A percentile compares a stretch with the other conserved stretches of the same genome.
These are phyloP conservation scores for Hordeum pubiflorum DNA, from an alignment of 202 grass and related monocot species.

Conservation along the genomic window DNA sequence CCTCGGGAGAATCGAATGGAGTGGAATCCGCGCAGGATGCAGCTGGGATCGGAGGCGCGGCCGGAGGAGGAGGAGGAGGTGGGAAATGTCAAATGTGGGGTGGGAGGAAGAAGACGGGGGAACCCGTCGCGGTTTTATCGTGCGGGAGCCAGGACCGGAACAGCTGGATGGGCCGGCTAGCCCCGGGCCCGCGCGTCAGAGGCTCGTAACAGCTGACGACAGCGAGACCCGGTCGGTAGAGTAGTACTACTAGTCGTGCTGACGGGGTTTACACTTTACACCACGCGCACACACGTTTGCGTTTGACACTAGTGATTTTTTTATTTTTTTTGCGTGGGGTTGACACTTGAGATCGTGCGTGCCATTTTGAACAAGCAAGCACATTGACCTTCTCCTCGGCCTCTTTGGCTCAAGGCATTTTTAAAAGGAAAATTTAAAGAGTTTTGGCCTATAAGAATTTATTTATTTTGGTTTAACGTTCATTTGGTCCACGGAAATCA, in stretches of 20 bases:
- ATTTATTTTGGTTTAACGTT: too few species aligned
- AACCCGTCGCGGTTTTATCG: neutral
- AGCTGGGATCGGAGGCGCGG: neutral
- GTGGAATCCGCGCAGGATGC: neutral
- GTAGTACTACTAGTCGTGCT: neutral
- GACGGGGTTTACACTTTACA: neutral
- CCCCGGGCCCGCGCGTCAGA: neutral
- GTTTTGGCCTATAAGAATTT: too few species aligned
- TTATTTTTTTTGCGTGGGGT: neutral
- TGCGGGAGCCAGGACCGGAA: neutral
- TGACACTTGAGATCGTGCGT: neutral
- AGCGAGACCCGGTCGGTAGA: neutral
- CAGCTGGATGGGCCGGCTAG: neutral
- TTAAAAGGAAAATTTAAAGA: too few species aligned
- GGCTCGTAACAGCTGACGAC: neutral
- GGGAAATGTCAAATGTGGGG: neutral
- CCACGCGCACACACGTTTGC: neutral
- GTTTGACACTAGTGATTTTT: neutral
- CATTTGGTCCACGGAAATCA: too few species aligned
- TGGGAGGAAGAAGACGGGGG: constrained; percentile 5
- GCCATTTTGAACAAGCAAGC: constrained; percentile 4
- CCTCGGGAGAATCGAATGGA: neutral
- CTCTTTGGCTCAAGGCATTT: too few species aligned
- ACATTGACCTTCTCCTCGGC: neutral
- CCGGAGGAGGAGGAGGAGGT: neutral